These are phyloP conservation scores for Didymellaceae sp. DNA, from an alignment of 2,329 filamentous ascomycete genomes.

Conservation along the genomic window DNA sequence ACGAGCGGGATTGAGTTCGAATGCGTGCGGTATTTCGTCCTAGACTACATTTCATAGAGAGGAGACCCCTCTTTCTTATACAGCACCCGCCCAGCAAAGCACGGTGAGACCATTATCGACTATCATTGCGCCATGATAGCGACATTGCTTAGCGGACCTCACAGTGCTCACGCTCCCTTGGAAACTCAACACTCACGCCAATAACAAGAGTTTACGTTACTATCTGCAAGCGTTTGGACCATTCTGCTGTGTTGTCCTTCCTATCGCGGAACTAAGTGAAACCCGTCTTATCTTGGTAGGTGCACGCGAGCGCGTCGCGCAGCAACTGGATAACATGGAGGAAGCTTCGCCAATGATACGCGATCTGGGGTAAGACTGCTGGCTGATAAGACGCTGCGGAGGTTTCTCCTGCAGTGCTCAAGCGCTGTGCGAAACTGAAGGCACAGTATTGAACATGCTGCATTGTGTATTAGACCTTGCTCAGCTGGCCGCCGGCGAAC, in stretches of 20 bases:
- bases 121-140: slow-evolving; percentile 50
- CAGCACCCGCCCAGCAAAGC: slow-evolving; percentile 8
- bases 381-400: slow-evolving; percentile 29
- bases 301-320: slow-evolving; percentile 33
- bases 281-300: slow-evolving; percentile 40
- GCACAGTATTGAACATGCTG: neutral
- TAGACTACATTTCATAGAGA: neutral
- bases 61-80: slow-evolving; percentile 26
- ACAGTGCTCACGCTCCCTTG: slow-evolving; percentile 25
- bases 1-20: slow-evolving; percentile 10
- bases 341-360: slow-evolving; percentile 22
- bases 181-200: slow-evolving; percentile 29
- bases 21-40: neutral
- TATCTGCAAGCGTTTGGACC: slow-evolving; percentile 21
- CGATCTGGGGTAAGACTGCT: slow-evolving; percentile 9
- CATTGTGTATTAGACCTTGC: no score
- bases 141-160: slow-evolving; percentile 33
- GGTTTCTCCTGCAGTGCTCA: slow-evolving; percentile 1
- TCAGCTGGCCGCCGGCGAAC: slow-evolving; percentile 16
- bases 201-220: slow-evolving; percentile 31
- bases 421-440: neutral
- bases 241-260: slow-evolving; percentile 32
- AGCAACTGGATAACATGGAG: slow-evolving; percentile 25
- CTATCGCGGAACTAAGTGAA: slow-evolving; percentile 43
- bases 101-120: slow-evolving; percentile 40